Evolutionary conservation across 352 stramenopile genomes (phyloP).

Genomic region (Thalassiosira oceanica): DNA sequence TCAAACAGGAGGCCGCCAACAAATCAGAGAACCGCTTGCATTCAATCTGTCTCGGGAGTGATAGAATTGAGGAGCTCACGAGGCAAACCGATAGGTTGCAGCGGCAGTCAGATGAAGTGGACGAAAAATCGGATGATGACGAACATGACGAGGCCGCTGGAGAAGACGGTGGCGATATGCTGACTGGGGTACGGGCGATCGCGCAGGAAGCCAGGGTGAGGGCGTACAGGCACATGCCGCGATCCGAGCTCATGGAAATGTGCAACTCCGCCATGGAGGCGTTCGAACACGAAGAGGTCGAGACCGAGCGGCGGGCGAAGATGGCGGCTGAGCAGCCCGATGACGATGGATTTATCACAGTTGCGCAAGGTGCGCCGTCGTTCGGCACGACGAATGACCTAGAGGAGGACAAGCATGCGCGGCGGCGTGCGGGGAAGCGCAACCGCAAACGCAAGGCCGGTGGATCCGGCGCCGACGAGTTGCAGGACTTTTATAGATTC

Average conservation of each 20-base stretch:
- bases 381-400: constrained; percentile 59
- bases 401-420: constrained; percentile 33
- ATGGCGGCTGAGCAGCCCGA: constrained; percentile 52
- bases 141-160: constrained; percentile 30
- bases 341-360: constrained; percentile 79
- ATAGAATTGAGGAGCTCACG: constrained; percentile 30
- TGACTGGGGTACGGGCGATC: constrained; percentile 52
- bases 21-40: constrained; percentile 7
- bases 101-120: background rate
- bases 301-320: constrained; percentile 45
- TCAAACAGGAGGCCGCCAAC: constrained; percentile 38
- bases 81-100: constrained; percentile 11
- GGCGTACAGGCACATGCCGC: constrained; percentile 23
- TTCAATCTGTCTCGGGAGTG: constrained; percentile 18
- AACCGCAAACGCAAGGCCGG: constrained; percentile 71
- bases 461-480: constrained; percentile 39
- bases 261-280: constrained; percentile 73
- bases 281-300: constrained; percentile 61
- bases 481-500: constrained; percentile 80
- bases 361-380: constrained; percentile 42
- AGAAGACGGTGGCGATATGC: constrained; percentile 11
- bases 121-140: constrained; percentile 9
- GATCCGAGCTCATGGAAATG: constrained; percentile 56
- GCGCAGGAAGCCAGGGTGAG: constrained; percentile 30
- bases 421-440: constrained; percentile 48